Conservation (phyloP, 1,284 basidiomycete genomes). For the Termitomyces sp. region DNA sequence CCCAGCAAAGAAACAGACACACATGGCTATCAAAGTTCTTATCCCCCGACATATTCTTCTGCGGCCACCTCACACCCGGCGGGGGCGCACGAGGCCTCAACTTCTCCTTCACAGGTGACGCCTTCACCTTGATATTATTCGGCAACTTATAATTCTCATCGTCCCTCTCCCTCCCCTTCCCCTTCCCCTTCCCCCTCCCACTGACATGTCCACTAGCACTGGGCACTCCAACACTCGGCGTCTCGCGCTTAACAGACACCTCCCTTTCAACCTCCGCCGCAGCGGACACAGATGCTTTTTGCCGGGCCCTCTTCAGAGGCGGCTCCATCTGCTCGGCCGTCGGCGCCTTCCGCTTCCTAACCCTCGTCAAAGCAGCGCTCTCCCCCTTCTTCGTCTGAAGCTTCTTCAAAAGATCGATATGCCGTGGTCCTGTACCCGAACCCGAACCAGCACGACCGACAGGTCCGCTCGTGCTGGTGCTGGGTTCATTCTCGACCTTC, state of each 20-base stretch:
- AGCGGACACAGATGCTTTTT: not conserved
- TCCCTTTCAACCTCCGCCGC: conserved; percentile 5
- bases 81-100: conserved; percentile 1
- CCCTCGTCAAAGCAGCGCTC: conserved; percentile 24
- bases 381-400: conserved; percentile 3
- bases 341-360: conserved; percentile 25
- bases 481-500: not conserved
- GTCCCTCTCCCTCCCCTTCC: conserved; percentile 12
- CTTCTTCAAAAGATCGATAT: conserved; percentile 9
- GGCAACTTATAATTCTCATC: not conserved
- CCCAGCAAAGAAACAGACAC: conserved; percentile 4
- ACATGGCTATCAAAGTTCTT: conserved; percentile 27
- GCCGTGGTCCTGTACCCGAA: not conserved
- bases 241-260: not conserved
- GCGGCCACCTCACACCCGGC: conserved; percentile 15
- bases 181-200: conserved; percentile 1
- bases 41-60: conserved; percentile 11
- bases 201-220: not conserved
- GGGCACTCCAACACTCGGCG: not conserved
- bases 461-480: not conserved
- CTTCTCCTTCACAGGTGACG: not conserved
- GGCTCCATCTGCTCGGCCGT: conserved; percentile 18
- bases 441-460: not conserved
- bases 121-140: not conserved
- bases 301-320: conserved; percentile 27